phyloP scores from a whole-genome alignment of 83 land plant genomes.

The Thuja plicata region DNA sequence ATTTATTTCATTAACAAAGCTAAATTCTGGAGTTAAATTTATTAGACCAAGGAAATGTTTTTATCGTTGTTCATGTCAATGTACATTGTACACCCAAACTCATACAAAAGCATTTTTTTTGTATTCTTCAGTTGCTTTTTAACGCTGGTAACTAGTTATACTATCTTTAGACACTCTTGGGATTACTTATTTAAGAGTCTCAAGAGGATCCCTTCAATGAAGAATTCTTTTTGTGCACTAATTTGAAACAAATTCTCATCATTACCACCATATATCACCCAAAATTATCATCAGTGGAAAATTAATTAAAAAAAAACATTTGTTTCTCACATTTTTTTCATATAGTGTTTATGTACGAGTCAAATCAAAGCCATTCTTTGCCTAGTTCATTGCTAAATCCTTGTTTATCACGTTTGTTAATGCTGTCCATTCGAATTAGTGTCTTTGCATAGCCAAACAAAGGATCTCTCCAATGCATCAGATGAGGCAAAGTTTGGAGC shows the following conservation, averaged over 20 bases:
- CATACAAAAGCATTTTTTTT: not conserved
- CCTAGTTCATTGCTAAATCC: too few relatives aligned
- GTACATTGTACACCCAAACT: not conserved
- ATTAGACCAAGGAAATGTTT: not conserved
- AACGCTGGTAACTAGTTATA: not conserved
- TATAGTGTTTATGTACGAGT: too few relatives aligned
- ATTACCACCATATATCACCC: not conserved
- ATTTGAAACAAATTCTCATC: not conserved
- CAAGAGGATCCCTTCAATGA: not conserved
- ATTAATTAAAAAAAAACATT: not conserved
- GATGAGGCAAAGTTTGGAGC: too few relatives aligned
- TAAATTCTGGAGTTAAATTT: not conserved
- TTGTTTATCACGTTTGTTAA: too few relatives aligned
- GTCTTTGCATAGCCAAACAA: too few relatives aligned
- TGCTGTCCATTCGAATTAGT: too few relatives aligned
- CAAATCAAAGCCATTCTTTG: too few relatives aligned
- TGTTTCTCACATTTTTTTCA: not conserved
- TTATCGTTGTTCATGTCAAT: not conserved
- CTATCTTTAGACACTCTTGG: not conserved
- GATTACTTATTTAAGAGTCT: not conserved
- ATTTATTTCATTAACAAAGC: not conserved
- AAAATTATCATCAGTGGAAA: not conserved
- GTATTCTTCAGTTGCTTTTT: not conserved
- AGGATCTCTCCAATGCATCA: too few relatives aligned
- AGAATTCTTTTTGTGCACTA: not conserved